Conservation (phyloP, 2,329 filamentous ascomycete species). For the Sarocladium brachiariae region DNA sequence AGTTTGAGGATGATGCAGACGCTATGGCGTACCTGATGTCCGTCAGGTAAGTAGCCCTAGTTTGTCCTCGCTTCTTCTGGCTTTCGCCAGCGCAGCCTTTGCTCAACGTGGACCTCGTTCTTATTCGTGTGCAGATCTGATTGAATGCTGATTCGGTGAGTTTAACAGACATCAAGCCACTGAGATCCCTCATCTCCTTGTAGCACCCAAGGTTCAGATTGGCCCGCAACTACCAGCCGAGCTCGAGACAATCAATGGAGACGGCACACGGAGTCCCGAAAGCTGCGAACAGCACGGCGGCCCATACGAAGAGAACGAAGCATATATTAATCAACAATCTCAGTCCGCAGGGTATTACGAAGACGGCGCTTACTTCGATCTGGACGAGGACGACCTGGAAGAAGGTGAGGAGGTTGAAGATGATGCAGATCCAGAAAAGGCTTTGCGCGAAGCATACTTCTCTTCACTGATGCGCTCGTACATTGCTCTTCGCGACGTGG, state of each 20-base stretch:
- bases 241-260: conserved; percentile 24
- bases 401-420: conserved; percentile 24
- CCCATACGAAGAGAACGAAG: conserved; percentile 23
- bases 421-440: conserved; percentile 19
- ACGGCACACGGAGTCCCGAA: conserved; percentile 21
- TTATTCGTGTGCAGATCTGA: not conserved
- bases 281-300: conserved; percentile 22
- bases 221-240: conserved; percentile 43
- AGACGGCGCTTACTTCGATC: conserved; percentile 64
- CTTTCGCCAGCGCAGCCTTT: conserved; percentile 10
- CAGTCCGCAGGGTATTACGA: conserved; percentile 61
- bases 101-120: conserved; percentile 20
- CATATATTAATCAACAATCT: conserved; percentile 42
- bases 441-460: conserved; percentile 61
- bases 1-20: conserved; percentile 61
- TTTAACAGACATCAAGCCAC: conserved; percentile 65
- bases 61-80: not conserved
- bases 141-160: conserved; percentile 43
- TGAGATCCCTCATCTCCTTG: conserved; percentile 63
- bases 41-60: conserved; percentile 52
- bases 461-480: conserved; percentile 60
- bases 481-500: conserved; percentile 50
- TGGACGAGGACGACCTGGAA: conserved; percentile 41
- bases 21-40: conserved; percentile 64
- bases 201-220: conserved; percentile 49